Base-by-base conservation (phyloP, 2,329 filamentous ascomycete genomes). In the Hypoxylon rubiginosum region DNA sequence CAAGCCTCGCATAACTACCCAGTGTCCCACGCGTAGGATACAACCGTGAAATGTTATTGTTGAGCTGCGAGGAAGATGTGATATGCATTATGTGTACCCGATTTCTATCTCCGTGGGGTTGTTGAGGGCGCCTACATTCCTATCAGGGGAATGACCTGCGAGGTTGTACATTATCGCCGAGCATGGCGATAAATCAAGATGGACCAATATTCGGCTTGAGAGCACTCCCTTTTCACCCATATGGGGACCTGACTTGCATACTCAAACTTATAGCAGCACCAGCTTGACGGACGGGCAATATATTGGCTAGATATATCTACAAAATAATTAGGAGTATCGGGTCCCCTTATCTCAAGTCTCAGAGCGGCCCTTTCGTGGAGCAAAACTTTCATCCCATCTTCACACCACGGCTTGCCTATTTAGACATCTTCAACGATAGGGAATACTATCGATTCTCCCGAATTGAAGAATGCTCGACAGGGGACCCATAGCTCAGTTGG, bases 201-300 rank as follows among this genome's bases (percentile, higher is more conserved):
- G 34, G 34, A 13, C 34, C 34, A 36, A 36, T 36, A 36, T 15
- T 36, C 34, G 34, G 34, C 6, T 4, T 15, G 32, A 34, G 9
- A 13, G 34, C 17, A 21, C 50, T 50, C 45, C 36, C 41, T 51
- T 49, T 57, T 60, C 58, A 28, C 43, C 56, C 59, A 56, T 56
- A 57, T 52, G 55, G 48, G 41, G 41, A 8, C 46, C 30, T 39
- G 43, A 36, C 55, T 46, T 55, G 34, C 59, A 50, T 50, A 30
- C 32, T 53, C 39, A 15, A 58, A 43, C 46, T 49, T 34, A 45
- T 30, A 46, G 43, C 17, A 28, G 48, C 26, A 3, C 7, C 7
- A 28, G 26, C 26, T 4, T 28, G 4, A 3, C 4, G 7, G 26
- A 7, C 26, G 26, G 3, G 26, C 26, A 28, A 15, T 21, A 55